Base-by-base conservation (phyloP, 1,284 basidiomycete species). In the Xerocomus minutiporus region DNA sequence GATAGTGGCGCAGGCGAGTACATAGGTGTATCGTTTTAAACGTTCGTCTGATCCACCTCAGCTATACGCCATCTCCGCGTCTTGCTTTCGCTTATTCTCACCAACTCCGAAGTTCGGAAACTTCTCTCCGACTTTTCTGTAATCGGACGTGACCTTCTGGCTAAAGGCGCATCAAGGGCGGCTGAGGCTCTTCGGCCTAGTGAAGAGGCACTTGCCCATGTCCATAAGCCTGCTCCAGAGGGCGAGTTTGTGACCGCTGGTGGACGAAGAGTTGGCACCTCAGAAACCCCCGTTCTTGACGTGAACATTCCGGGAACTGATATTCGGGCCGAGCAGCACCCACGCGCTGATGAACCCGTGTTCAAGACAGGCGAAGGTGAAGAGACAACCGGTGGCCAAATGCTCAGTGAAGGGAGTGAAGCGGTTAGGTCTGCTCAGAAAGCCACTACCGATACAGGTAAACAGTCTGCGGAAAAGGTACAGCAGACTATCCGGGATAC, bases 101-200 rank as follows among this genome's bases (percentile, higher is more conserved):
- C 93, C 67, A 97, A 96, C 74, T 86, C 86, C 1, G 94, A 97
- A 73, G 86, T 91, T 36, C 88, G 93, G 65, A 97, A 97, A 71
- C 84, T 95, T 48, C 70, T 93, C 51, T 81, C 81, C 34, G 93
- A 96, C 71, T 82, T 92, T 60, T 83, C 84, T 28, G 68, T 91
- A 57, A 84, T 95, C 54, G 92, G 91, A 0, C 88, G 93, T 51
- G 92, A 96, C 71, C 75, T 97, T 53, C 85, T 96, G 57, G 84
- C 91, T 17, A 84, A 82, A 47, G 83, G 82, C 28, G 88, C 90
- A 1, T 70, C 76, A 60, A 90, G 93, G 70, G 86, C 81, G 8
- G 89, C 91, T n/a, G 79, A 84, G 51, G 69, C 71, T 31, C 75
- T 92, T 42, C 84, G 86, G 12, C 94, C 95, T 0, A 62, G 72